Percentiles rank a stretch among this genome's conserved stretches.
These are phyloP conservation scores for Tetrapisispora iriomotensis DNA, from an alignment of 805 yeast genomes.

Conservation along the genomic window DNA sequence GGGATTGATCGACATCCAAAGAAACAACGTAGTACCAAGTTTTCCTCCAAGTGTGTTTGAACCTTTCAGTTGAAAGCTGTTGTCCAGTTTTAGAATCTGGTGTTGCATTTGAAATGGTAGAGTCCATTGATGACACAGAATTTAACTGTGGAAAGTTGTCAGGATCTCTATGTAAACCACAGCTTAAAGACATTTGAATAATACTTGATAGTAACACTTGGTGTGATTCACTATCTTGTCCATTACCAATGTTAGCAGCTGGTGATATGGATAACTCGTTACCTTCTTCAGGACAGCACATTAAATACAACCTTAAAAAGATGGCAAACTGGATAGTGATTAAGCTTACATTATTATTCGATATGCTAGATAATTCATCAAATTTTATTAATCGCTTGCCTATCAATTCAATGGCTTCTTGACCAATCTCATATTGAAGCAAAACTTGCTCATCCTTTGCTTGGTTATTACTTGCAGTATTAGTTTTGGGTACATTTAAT, in stretches of 20 bases:
- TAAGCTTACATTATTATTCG: conserved; percentile 26
- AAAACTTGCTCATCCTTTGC: conserved; percentile 21
- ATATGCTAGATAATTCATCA: conserved; percentile 27
- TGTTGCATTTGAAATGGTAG: background rate
- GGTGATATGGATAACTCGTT: conserved; percentile 25
- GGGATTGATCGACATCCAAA: conserved; percentile 35
- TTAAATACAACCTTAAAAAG: conserved; percentile 46
- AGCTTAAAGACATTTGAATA: conserved; percentile 55
- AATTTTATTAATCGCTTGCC: conserved; percentile 25
- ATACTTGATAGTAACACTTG: conserved; percentile 47
- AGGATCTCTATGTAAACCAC: conserved; percentile 65
- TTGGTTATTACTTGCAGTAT: background rate
- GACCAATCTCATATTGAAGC: conserved; percentile 20
- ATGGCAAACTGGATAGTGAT: conserved; percentile 49
- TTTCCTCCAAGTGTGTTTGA: conserved; percentile 46
- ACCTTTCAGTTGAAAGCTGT: conserved; percentile 18
- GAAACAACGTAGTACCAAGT: conserved; percentile 43
- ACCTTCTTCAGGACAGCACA: conserved; percentile 36
- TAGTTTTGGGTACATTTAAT: background rate
- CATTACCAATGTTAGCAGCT: conserved; percentile 1
- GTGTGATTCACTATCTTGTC: conserved; percentile 46
- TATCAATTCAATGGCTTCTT: conserved; percentile 19
- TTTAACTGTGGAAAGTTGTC: conserved; percentile 38
- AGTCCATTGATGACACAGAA: conserved; percentile 9
- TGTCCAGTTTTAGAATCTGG: background rate